These are phyloP conservation scores for Phytophthora pisi DNA, from an alignment of 352 stramenopile species.

Conservation along the genomic window DNA sequence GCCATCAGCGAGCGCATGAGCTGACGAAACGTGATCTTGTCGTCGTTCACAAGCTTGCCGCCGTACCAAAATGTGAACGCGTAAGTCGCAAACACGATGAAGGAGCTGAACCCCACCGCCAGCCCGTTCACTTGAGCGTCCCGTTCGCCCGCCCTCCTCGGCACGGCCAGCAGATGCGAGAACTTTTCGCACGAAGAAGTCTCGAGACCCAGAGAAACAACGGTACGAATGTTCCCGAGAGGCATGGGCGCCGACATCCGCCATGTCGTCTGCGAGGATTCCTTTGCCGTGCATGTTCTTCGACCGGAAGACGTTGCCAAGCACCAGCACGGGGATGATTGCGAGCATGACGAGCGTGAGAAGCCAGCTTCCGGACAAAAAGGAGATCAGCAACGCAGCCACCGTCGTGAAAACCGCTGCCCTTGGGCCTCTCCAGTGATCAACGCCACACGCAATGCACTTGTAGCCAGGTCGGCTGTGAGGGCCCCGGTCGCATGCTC, in stretches of 20 bases:
- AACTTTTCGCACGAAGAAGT: constrained; percentile 19
- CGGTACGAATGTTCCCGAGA: constrained; percentile 53
- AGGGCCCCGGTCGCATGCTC: constrained; percentile 42
- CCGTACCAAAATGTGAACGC: constrained; percentile 68
- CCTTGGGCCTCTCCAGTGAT: constrained; percentile 54
- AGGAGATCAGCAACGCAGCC: constrained; percentile 52
- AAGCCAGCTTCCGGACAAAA: constrained; percentile 59
- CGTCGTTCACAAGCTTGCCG: constrained; percentile 42
- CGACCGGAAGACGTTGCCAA: constrained; percentile 36
- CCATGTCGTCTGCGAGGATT: constrained; percentile 28
- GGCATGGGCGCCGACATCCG: constrained; percentile 35
- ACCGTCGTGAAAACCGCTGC: constrained; percentile 48
- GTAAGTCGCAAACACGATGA: constrained; percentile 47
- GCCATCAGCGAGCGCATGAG: constrained; percentile 54
- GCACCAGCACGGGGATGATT: constrained; percentile 60
- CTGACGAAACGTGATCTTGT: constrained; percentile 45
- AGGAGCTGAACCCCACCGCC: constrained; percentile 74
- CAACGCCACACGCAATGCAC: constrained; percentile 51
- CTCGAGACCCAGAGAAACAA: constrained; percentile 47
- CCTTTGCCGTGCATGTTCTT: constrained; percentile 29
- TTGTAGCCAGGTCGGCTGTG: constrained; percentile 53
- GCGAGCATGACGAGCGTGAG: constrained; percentile 67
- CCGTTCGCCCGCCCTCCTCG: constrained; percentile 16
- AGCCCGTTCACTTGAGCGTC: constrained; percentile 45
- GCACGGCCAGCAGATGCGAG: constrained; percentile 16